Evolutionary conservation across 2,329 filamentous ascomycete species (phyloP), one percentile per base, ranked within the genome.

Genomic region (Calonectria pteridis): DNA sequence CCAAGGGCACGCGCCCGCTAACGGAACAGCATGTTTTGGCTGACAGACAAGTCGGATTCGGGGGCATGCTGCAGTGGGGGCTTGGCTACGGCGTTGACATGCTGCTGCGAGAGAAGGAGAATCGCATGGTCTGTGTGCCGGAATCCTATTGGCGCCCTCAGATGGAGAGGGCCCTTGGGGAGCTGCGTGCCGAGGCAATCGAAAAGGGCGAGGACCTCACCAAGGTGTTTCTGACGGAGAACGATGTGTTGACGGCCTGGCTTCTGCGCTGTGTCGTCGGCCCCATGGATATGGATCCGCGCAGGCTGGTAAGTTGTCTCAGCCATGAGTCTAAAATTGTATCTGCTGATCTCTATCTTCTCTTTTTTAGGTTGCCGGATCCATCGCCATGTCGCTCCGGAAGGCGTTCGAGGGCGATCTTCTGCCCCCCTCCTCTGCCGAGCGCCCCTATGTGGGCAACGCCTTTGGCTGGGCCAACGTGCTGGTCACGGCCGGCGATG

Each of bases 141-240:
- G 40, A 69, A 2, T 49, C 73, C 0, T 74, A 69, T 29, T 74
- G 69, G 72, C 64, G 43, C 28, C 33, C 65, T 10, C 69, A 74
- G 43, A 26, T 46, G 29, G 20, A 74, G 29, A 20, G 63, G 33
- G n/a, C 73, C 20, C 35, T 65, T 1, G 5, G 14, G 0, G 71
- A 75, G 11, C n/a, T 76, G 1, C 23, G 58, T 3, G 49, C 50
- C 0, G 49, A 76, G 1, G 23, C 49, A 0, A 13, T 18, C 1
- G 23, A 55, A 10, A 68, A 71, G 1, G 66, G 69, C 0, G 20
- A 70, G 1, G 43, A 76, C 1, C 37, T 53, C 0, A 59, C 55
- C n/a, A 74, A 66, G 3, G 69, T 74, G 3, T 76, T 58, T 18
- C 9, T 76, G 2, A 76, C 75, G 0, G 75, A 76, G 14, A 76